phyloP scores from a whole-genome alignment of 2,329 filamentous ascomycete genomes.

The Gaeumannomyces sp. region DNA sequence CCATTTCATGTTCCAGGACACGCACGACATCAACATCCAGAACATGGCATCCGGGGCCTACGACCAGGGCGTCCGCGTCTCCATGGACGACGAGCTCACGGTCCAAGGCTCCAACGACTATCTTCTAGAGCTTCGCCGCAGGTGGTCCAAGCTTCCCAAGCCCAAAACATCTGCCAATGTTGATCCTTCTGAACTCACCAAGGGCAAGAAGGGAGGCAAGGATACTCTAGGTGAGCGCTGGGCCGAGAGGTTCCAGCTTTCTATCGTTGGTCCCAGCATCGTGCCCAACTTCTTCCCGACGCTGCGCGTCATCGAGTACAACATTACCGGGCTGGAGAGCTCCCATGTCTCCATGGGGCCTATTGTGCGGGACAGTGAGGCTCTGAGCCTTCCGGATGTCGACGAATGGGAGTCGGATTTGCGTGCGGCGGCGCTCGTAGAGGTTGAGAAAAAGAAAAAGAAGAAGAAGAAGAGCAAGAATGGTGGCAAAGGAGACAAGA shows the following conservation, averaged over 20 bases:
- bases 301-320: constrained; percentile 88
- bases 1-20: constrained; percentile 91
- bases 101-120: constrained; percentile 70
- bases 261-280: constrained; percentile 76
- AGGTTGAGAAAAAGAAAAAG: constrained; percentile 29
- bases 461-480: constrained; percentile 36
- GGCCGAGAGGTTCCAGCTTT: constrained; percentile 78
- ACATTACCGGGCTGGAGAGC: constrained; percentile 70
- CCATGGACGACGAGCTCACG: constrained; percentile 49
- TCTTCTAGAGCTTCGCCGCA: constrained; percentile 65
- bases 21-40: constrained; percentile 57
- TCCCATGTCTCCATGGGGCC: constrained; percentile 36
- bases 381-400: constrained; percentile 21
- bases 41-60: background rate
- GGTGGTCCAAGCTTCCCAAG: constrained; percentile 69
- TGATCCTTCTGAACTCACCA: constrained; percentile 17
- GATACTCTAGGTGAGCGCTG: constrained; percentile 42
- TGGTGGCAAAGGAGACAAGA: constrained; percentile 40
- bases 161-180: constrained; percentile 13
- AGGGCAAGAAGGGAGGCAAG: constrained; percentile 20
- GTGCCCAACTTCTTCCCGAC: constrained; percentile 92
- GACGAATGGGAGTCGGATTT: constrained; percentile 6
- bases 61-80: constrained; percentile 23
- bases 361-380: constrained; percentile 16
- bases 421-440: constrained; percentile 13